Conservation (phyloP, 78 protist genomes). For the Reticulomyxa filosa region DNA sequence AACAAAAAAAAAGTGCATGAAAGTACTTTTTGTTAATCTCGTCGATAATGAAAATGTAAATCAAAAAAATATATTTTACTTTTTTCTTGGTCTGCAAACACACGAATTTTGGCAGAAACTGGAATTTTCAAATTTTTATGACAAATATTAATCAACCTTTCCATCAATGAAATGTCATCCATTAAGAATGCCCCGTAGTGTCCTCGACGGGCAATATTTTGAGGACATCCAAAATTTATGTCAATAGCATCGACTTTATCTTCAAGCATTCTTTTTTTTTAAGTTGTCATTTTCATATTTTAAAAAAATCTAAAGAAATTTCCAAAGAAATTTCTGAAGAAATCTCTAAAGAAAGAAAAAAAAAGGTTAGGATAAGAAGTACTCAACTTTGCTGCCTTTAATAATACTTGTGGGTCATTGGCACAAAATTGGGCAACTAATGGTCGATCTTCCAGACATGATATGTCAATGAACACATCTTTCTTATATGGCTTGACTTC, state of each 20-base stretch:
- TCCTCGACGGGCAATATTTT: neutral
- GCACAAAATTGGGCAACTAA: constrained; percentile 7
- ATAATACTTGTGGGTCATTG: neutral
- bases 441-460: neutral
- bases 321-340: too few relatives aligned
- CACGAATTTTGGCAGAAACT: neutral
- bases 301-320: too few relatives aligned
- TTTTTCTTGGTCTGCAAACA: constrained; percentile 1
- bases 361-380: too few relatives aligned
- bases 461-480: neutral
- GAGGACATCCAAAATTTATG: constrained; percentile 22
- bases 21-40: too few relatives aligned
- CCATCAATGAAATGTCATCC: neutral
- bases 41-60: too few relatives aligned
- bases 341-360: too few relatives aligned
- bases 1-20: too few relatives aligned
- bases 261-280: neutral
- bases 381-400: neutral
- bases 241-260: constrained; percentile 9
- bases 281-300: too few relatives aligned
- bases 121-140: neutral
- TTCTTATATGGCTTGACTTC: neutral
- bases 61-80: too few relatives aligned
- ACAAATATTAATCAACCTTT: neutral
- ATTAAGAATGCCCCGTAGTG: constrained; percentile 5